Base-by-base conservation (phyloP, 352 stramenopile species). In the Saprolegnia parasitica region DNA sequence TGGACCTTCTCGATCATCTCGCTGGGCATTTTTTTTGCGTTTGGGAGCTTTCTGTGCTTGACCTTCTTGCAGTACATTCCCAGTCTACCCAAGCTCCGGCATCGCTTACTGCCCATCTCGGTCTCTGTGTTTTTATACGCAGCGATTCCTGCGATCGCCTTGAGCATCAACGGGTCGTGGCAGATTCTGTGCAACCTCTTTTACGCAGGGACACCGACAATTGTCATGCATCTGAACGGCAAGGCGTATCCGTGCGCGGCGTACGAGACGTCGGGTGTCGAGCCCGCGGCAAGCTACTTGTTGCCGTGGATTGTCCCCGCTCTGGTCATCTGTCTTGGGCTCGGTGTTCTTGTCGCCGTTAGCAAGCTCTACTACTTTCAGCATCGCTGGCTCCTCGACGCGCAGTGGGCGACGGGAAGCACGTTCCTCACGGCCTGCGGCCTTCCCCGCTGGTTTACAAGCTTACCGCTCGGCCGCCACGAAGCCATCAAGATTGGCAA, bases 401-500 rank as follows among this genome's bases (percentile, higher is more conserved):
- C 42, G 16, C 18, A 29, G 16, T 68, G 62, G 62, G 20, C 32
- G 16, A 35, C 50, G 20, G 20, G 39, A 0, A 68, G 42, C 26
- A 15, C 16, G n/a, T 68, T 68, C 23, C 62, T 68, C 15, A 3
- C 10, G 2, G 3, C 20, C 15, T 54, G 32, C 15, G 39, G 62
- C 32, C 16, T 68, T 4, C 62, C 62, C 32, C 64, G 45, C 18
- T 68, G 35, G 40, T 61, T 68, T 15, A 60, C 62, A 47, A 24
- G 32, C 10, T n/a, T 68, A 40, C 62, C 62, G 50, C 35, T 68
- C 16, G 46, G 35, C 15, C 62, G 39, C 24, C 20, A 39, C 42
- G 21, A 68, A 6, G 62, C 42, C 13, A 68, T 68, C 29, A 60
- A 60, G 29, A 56, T 68, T 42, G 62, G 62, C 18, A 68, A 37